These are phyloP conservation scores for Lentinus brumalis DNA, from an alignment of 768 basidiomycete genomes.

Conservation along the genomic window DNA sequence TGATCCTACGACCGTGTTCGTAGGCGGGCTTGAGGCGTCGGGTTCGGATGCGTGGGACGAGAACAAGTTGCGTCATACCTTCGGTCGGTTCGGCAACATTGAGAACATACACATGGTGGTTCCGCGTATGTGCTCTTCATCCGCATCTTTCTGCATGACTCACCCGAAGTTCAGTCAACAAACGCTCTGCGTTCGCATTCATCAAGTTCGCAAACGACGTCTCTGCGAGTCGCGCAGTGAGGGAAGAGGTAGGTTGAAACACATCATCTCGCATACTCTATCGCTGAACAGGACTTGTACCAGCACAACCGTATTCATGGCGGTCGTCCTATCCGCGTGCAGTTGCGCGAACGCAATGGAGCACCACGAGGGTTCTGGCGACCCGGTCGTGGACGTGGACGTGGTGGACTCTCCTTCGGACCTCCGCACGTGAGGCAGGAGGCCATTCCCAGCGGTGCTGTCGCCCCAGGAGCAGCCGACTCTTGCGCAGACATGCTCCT, in stretches of 20 bases:
- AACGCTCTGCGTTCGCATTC: slow-evolving; percentile 76
- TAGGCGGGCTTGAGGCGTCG: slow-evolving; percentile 71
- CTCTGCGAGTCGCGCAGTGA: slow-evolving; percentile 66
- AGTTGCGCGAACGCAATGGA: slow-evolving; percentile 69
- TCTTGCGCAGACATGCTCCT: too few species aligned
- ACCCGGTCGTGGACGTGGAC: slow-evolving; percentile 40
- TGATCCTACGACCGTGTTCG: slow-evolving; percentile 73
- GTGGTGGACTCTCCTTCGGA: slow-evolving; percentile 31
- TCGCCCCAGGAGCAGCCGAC: not conserved
- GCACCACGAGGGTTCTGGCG: slow-evolving; percentile 49
- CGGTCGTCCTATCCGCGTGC: slow-evolving; percentile 74
- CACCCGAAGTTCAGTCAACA: slow-evolving; percentile 48
- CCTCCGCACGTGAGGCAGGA: slow-evolving; percentile 23
- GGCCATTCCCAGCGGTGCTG: not conserved
- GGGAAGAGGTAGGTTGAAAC: slow-evolving; percentile 52
- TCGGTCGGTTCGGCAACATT: slow-evolving; percentile 64
- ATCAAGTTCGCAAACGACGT: slow-evolving; percentile 68
- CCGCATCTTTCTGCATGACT: not conserved
- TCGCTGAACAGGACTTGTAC: not conserved
- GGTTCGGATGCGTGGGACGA: slow-evolving; percentile 73
- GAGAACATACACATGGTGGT: slow-evolving; percentile 66
- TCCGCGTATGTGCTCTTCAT: slow-evolving; percentile 49
- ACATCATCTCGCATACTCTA: too few species aligned
- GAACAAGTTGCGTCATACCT: slow-evolving; percentile 56
- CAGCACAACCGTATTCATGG: slow-evolving; percentile 72